Evolutionary conservation across 441 rosid species (phyloP).

Genomic region (Brassica balearica): DNA sequence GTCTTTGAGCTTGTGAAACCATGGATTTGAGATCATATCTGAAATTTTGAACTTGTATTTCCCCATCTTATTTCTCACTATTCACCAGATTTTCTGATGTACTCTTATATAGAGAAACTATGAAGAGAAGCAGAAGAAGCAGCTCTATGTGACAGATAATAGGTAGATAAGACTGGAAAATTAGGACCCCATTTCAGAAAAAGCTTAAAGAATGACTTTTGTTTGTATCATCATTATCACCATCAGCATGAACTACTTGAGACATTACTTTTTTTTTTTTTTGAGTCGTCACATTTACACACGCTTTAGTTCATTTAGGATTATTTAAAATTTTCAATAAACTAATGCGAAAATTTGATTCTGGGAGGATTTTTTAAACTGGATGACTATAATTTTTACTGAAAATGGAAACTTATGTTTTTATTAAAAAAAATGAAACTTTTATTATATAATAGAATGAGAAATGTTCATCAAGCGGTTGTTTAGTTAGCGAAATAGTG

Average conservation of each 20-base stretch:
- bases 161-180: slow-evolving; percentile 26
- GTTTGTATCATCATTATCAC: slow-evolving; percentile 25
- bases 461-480: neutral
- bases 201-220: slow-evolving; percentile 36
- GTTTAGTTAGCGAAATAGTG: neutral
- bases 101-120: slow-evolving; percentile 4
- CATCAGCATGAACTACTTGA: slow-evolving; percentile 37
- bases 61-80: slow-evolving; percentile 49
- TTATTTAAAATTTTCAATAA: neutral
- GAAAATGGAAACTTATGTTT: neutral
- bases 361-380: neutral
- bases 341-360: neutral
- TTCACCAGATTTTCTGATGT: slow-evolving; percentile 27
- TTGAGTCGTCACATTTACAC: slow-evolving; percentile 9
- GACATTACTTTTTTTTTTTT: neutral
- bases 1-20: slow-evolving; percentile 70
- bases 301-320: slow-evolving; percentile 20
- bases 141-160: slow-evolving; percentile 26
- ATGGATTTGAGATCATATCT: slow-evolving; percentile 73
- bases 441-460: neutral
- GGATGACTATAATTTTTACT: neutral
- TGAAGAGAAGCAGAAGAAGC: slow-evolving; percentile 14
- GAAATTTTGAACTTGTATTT: slow-evolving; percentile 63
- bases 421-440: neutral
- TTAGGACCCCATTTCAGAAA: slow-evolving; percentile 18